Base-by-base conservation (phyloP, 805 yeast species). In the Metschnikowia corniflorae region DNA sequence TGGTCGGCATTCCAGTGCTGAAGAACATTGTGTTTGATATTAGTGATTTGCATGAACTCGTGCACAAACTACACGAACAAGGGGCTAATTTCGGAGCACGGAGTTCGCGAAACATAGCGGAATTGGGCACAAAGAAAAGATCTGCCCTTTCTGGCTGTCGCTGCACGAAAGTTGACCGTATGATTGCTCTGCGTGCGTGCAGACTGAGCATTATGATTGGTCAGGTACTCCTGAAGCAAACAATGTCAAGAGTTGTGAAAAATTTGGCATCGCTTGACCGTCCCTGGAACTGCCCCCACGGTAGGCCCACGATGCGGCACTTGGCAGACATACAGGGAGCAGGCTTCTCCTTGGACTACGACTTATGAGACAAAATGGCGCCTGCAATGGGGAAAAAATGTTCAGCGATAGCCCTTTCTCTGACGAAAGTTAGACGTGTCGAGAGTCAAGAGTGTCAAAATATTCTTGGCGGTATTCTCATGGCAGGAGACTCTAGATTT, bases 281-380 rank as follows among this genome's bases (percentile, higher is more conserved):
- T 54, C 99, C 99, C 0, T 93, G 99, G 98, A 83, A 82, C 50
- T 80, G 88, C 53, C 99, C 99, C 0, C 99, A 93, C 61, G 98
- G 99, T 0, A 68, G 99, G 45, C 99, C 98, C 0, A 93, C 99
- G 1, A 79, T 93, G 83, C 72, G 98, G 37, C 97, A 91, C 59
- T 66, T 91, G 40, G 77, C 81, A 42, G 87, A 85, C 38, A 53
- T 82, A 21, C 49, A 55, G 16, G 43, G 51, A 14, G 31, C 25
- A 14, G 43, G 43, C 6, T 49, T 47, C 35, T 24, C 26, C 4
- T 40, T 29, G 9, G 53, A 49, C 37, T 49, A 47, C 30, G 31
- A 21, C 5, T 13, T 48, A 13, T 41, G 16, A 24, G n/a, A n/a
- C n/a, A n/a, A n/a, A n/a, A n/a, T n/a, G n/a, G n/a, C n/a, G n/a